Evolutionary conservation across 140 eudicot genomes (phyloP), one percentile per base, ranked within the genome.

Genomic region (Bidens hawaiensis): DNA sequence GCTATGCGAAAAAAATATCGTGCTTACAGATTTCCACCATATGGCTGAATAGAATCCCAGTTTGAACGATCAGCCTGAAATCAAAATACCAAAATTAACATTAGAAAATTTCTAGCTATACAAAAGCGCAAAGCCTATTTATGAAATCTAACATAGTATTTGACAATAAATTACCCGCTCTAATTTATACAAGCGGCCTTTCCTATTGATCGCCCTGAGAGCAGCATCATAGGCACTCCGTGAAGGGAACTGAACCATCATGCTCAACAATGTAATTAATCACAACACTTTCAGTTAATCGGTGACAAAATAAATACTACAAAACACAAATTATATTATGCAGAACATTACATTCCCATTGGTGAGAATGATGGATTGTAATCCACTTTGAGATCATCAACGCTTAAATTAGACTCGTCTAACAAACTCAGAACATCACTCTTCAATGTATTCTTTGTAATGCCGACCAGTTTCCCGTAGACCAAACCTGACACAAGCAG

Each of bases 11-110:
- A 43, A 33, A 17, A 31, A 57, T 33, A 14, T 17, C 26, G 46
- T 19, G 59, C 95, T 85, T 80, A 89, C 97, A 69, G 34, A 60
- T 79, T 84, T 16, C 97, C 97, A 69, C 75, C 78, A 67, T 76
- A 86, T 19, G 85, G 78, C 60, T 53, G 43, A 40, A 46, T 11
- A 5, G 19, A 3, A 75, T 85, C 85, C 97, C 97, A 89, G 34
- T 17, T 52, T 22, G 79, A 14, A 31, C 78, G 85, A 52, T 78
- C 78, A 62, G 50, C 77, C 95, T 85, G 75, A 24, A 17, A 69
- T 49, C 62, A 62, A 58, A 65, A 65, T 23, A 22, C 1, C 14
- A 56, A 46, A 46, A 46, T 6, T 13, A 43, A 25, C 45, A 73
- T 34, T 2, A 33, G 12, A 33, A 33, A 5, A 2, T 45, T n/a